phyloP scores from a whole-genome alignment of 2,329 filamentous ascomycete genomes.

The Botryosphaeria agaves region DNA sequence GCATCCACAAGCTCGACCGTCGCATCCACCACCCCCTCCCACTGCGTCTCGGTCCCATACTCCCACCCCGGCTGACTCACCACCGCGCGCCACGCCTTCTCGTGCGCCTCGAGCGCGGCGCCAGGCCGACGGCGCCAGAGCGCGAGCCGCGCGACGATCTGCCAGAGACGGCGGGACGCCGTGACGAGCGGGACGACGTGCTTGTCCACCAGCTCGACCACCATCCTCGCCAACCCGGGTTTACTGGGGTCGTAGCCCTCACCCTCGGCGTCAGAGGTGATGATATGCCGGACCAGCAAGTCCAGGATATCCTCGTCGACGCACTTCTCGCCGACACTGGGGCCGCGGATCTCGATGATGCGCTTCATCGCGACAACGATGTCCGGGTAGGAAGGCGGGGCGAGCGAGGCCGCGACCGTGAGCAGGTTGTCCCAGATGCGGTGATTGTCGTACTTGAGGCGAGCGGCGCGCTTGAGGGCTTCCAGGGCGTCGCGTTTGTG shows the following conservation, averaged over 20 bases:
- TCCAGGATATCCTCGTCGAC: constrained; percentile 59
- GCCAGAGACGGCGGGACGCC: constrained; percentile 58
- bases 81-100: constrained; percentile 75
- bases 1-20: constrained; percentile 70
- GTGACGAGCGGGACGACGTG: constrained; percentile 73
- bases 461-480: constrained; percentile 75
- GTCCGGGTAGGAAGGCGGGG: constrained; percentile 57
- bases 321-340: constrained; percentile 52
- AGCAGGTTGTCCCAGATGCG: constrained; percentile 96
- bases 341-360: constrained; percentile 55
- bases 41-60: constrained; percentile 37
- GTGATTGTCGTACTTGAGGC: constrained; percentile 69
- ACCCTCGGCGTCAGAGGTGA: constrained; percentile 28
- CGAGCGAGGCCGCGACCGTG: constrained; percentile 63
- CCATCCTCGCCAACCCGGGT: constrained; percentile 17
- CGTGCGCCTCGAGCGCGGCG: constrained; percentile 64
- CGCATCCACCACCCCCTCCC: constrained; percentile 55
- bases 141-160: constrained; percentile 51
- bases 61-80: constrained; percentile 36
- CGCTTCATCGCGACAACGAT: constrained; percentile 58
- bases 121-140: constrained; percentile 54
- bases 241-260: constrained; percentile 19
- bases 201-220: constrained; percentile 58
- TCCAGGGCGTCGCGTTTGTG: constrained; percentile 58
- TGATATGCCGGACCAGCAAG: constrained; percentile 54